Base-by-base conservation (phyloP, 352 stramenopile species). In the Globisporangium ultimum region DNA sequence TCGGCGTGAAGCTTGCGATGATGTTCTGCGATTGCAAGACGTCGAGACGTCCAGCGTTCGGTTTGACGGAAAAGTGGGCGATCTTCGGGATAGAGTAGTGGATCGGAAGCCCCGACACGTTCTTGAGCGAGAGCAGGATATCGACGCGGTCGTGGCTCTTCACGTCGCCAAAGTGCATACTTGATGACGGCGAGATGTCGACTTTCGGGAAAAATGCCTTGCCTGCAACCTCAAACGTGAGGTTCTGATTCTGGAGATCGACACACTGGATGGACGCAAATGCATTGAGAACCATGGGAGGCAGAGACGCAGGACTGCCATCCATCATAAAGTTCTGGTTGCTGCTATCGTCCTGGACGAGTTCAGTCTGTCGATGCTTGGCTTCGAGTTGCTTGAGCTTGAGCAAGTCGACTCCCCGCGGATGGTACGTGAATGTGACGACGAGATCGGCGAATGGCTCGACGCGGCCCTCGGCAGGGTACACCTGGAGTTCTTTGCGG, bases 1-100 rank as follows among this genome's bases (percentile, higher is more conserved):
- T 81, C 6, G 93, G 93, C 0, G 80, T 67, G 51, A 98, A 98
- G 52, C 86, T 97, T 22, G 97, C 73, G 2, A 97, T 68, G 28
- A 97, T 64, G n/a, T 70, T 96, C 60, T 97, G 85, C 0, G 81
- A 95, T 67, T 97, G 86, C 32, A 92, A 48, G 4, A 92, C 80
- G n/a, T 95, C 75, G 7, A 98, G 63, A 1, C 77, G 72, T 0
- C 93, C 92, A 9, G 51, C 60, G 11, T 48, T 58, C 10, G 93
- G 93, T 28, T 72, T 80, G 28, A 76, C 59, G 3, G 76, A 62
- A 51, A 97, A 98, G 18, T 97, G 84, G 1, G 92, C 82, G 12
- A 87, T 56, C 38, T 79, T 87, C 1, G 68, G 51, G 41, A 97
- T 74, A 11, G 68, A 58, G 42, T 89, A 97, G 9, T 57, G 65